Conservation (phyloP, 371 early-diverging fungal species). For the Syncephalastrum racemosum region DNA sequence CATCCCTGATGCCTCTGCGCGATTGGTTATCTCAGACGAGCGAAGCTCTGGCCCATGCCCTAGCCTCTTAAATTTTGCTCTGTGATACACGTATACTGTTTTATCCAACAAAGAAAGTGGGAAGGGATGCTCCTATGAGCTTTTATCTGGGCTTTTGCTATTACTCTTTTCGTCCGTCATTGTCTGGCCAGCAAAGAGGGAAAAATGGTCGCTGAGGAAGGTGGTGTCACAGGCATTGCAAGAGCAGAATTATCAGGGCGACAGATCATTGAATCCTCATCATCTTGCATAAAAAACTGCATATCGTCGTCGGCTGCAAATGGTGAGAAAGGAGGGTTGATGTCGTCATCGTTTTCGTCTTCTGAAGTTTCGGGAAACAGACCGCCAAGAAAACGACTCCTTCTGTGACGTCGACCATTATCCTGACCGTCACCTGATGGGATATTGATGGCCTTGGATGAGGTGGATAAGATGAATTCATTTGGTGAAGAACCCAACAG, state of each 20-base stretch:
- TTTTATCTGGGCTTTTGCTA: too few relatives aligned
- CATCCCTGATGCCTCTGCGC: slow-evolving; percentile 24
- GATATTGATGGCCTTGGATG: slow-evolving; percentile 32
- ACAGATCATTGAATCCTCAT: slow-evolving; percentile 12
- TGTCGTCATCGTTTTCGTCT: slow-evolving; percentile 17
- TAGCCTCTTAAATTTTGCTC: neutral
- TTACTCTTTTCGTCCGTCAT: too few relatives aligned
- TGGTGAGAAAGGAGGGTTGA: slow-evolving; percentile 22
- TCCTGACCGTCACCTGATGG: slow-evolving; percentile 17
- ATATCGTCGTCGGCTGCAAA: slow-evolving; percentile 38
- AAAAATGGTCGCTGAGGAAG: too few relatives aligned
- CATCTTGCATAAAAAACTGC: slow-evolving; percentile 53
- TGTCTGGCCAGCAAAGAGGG: too few relatives aligned
- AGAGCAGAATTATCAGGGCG: too few relatives aligned
- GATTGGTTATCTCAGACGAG: slow-evolving; percentile 23
- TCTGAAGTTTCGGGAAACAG: neutral
- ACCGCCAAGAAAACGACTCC: too few relatives aligned
- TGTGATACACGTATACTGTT: neutral
- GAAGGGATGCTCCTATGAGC: too few relatives aligned
- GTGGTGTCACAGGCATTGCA: too few relatives aligned
- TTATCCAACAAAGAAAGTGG: too few relatives aligned
- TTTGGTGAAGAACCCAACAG: too few relatives aligned
- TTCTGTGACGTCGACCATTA: neutral
- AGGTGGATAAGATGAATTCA: neutral
- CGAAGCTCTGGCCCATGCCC: neutral